phyloP scores from a whole-genome alignment of 164 flowering plant genomes.

The Liquidambar formosana region DNA sequence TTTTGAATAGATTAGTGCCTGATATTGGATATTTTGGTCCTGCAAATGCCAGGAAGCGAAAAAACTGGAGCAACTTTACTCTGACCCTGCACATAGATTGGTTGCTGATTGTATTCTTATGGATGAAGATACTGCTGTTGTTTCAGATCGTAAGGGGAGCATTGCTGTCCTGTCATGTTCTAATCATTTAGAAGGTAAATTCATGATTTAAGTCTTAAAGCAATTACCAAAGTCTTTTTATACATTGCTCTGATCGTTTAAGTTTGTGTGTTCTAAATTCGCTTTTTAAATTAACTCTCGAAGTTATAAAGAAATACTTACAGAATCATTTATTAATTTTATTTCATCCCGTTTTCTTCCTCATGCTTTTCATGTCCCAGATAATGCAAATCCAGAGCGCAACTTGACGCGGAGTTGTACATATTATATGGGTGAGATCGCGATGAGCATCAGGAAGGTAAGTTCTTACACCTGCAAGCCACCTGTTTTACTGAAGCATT shows the following conservation, averaged over 20 bases:
- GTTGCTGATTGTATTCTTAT: conserved; percentile 92
- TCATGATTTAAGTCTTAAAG: background rate
- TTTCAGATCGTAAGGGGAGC: conserved; percentile 86
- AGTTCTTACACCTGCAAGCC: conserved; percentile 1
- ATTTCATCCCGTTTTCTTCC: background rate
- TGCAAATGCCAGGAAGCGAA: conserved; percentile 46
- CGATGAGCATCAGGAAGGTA: conserved; percentile 87
- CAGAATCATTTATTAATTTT: too few species aligned
- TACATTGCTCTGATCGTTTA: too few species aligned
- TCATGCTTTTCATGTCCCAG: conserved; percentile 33
- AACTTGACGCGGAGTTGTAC: conserved; percentile 76
- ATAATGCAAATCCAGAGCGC: conserved; percentile 83
- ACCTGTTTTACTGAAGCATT: background rate
- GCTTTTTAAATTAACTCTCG: too few species aligned
- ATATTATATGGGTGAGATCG: conserved; percentile 81
- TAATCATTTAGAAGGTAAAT: conserved; percentile 58
- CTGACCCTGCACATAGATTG: conserved; percentile 86
- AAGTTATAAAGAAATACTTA: too few species aligned
- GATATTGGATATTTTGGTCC: background rate
- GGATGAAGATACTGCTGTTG: conserved; percentile 79
- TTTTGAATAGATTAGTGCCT: too few species aligned
- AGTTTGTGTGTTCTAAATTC: too few species aligned
- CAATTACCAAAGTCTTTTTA: too few species aligned
- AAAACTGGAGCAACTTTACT: conserved; percentile 77
- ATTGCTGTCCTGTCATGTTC: conserved; percentile 69